phyloP scores from a whole-genome alignment of 176 grass and related monocot species.

The Bromus sterilis region DNA sequence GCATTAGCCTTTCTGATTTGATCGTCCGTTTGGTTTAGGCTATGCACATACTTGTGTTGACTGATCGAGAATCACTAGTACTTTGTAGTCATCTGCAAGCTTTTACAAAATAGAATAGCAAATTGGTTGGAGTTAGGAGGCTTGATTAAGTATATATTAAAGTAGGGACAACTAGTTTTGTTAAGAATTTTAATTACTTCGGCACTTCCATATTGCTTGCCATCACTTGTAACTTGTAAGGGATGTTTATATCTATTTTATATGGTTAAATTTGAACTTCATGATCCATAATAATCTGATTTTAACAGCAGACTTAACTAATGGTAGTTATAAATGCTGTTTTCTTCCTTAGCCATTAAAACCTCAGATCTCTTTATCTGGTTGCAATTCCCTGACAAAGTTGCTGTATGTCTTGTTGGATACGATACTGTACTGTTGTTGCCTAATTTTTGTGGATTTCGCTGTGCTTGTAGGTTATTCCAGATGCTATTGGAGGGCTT shows the following conservation, averaged over 20 bases:
- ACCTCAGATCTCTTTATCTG: background rate
- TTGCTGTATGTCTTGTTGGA: background rate
- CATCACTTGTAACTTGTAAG: background rate
- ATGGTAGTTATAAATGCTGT: background rate
- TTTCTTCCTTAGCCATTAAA: background rate
- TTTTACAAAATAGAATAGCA: background rate
- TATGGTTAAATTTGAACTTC: background rate
- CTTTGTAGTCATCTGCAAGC: background rate
- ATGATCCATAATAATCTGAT: background rate
- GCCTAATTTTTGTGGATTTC: background rate
- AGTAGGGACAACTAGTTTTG: background rate
- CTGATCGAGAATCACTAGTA: background rate
- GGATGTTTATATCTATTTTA: background rate
- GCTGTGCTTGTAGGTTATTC: conserved; percentile 54
- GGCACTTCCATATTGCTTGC: background rate
- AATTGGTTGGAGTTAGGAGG: background rate
- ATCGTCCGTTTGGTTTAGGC: background rate
- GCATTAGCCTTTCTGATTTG: background rate
- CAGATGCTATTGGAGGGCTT: conserved; percentile 76
- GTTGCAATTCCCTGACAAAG: background rate
- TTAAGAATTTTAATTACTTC: background rate
- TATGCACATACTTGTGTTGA: background rate
- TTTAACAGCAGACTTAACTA: background rate
- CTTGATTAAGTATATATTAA: background rate
- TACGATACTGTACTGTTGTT: background rate